A percentile compares a stretch with the other conserved stretches of the same genome.
Conservation (phyloP, 345 rosid species). For the Rhodamnia rubescens region DNA sequence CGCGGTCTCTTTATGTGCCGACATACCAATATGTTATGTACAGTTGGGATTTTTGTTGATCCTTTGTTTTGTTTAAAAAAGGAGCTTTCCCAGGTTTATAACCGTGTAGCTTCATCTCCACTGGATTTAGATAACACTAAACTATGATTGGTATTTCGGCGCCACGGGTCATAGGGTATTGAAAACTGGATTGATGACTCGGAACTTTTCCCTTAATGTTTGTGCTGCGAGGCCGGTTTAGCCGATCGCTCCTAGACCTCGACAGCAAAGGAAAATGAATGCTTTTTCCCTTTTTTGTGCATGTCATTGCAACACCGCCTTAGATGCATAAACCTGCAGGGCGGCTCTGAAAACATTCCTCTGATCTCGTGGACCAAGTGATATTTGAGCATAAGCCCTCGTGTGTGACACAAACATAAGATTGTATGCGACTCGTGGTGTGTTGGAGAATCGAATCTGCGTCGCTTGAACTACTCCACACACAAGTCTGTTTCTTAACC, state of each 20-base stretch:
- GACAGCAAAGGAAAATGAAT: not conserved
- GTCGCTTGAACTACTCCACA: not conserved
- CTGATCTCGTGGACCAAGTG: not conserved
- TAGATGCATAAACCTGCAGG: too few relatives aligned
- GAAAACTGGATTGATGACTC: too few relatives aligned
- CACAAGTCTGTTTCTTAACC: not conserved
- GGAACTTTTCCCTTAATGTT: not conserved
- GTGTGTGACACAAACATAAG: not conserved
- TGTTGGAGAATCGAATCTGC: not conserved
- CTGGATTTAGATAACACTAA: not conserved
- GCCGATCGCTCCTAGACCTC: fast-evolving
- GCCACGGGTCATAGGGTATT: not conserved
- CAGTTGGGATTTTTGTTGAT: too few relatives aligned
- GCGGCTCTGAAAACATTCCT: not conserved
- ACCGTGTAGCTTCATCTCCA: not conserved
- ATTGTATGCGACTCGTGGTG: not conserved
- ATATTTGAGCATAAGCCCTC: not conserved
- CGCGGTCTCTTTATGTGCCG: not conserved
- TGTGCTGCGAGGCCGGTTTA: fast-evolving
- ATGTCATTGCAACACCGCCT: not conserved
- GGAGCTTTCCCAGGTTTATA: fast-evolving
- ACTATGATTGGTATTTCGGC: not conserved
- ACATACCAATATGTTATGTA: too few relatives aligned
- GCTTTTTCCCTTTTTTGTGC: not conserved
- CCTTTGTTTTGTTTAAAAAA: not conserved